Evolutionary conservation across 1,139 yeast species (phyloP).

Genomic region (Yamadazyma pseudoaaseri): DNA sequence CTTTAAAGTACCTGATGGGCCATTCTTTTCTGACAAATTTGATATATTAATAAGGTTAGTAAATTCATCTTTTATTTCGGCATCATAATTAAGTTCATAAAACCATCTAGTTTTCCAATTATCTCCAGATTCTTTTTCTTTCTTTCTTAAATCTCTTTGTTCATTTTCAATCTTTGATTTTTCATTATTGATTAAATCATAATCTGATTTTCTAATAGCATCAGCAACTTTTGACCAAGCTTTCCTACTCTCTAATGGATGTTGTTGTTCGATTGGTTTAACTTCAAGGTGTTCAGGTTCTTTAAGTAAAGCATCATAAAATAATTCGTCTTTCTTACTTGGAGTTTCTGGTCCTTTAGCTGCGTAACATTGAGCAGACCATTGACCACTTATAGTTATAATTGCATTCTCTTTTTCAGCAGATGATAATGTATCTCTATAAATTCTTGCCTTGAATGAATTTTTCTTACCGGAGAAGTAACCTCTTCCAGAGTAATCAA

Average conservation of each 20-base stretch:
- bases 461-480: constrained; percentile 96
- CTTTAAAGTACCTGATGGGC: constrained; percentile 62
- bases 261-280: constrained; percentile 76
- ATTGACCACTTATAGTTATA: constrained; percentile 83
- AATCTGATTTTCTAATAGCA: constrained; percentile 76
- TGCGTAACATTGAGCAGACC: constrained; percentile 75
- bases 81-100: constrained; percentile 48
- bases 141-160: constrained; percentile 77
- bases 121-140: constrained; percentile 60
- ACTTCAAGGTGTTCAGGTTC: constrained; percentile 61
- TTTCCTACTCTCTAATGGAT: constrained; percentile 70
- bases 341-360: constrained; percentile 42
- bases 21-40: constrained; percentile 58
- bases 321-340: constrained; percentile 45
- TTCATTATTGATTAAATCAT: constrained; percentile 67
- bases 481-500: constrained; percentile 90
- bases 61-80: constrained; percentile 30
- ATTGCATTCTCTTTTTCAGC: constrained; percentile 60
- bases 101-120: constrained; percentile 84
- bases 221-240: constrained; percentile 89
- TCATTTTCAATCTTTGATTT: constrained; percentile 77
- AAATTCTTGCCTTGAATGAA: constrained; percentile 82
- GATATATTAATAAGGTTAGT: constrained; percentile 52
- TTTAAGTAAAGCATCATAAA: constrained; percentile 64
- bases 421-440: constrained; percentile 49